Evolutionary conservation across 1,139 yeast species (phyloP).

Genomic region (Entelexis paramagnoliae): DNA sequence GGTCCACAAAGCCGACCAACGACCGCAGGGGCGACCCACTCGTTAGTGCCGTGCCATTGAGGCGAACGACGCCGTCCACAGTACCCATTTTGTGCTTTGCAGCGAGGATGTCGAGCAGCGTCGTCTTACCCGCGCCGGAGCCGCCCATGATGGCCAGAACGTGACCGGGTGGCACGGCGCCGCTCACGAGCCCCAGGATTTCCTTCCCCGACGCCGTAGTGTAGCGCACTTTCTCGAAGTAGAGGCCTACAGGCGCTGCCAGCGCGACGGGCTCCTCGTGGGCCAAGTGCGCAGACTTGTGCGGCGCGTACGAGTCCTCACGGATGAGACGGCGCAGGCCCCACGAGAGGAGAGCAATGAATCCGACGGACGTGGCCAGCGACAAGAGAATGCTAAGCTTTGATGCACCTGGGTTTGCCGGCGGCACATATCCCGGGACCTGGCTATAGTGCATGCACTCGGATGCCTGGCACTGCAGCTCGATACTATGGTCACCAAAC

Average conservation of each 20-base stretch:
- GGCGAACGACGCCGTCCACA: constrained; percentile 52
- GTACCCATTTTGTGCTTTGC: constrained; percentile 72
- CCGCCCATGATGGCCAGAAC: constrained; percentile 97
- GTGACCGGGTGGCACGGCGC: constrained; percentile 75
- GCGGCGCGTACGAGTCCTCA: not conserved
- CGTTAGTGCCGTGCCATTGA: constrained; percentile 48
- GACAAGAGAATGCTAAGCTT: constrained; percentile 44
- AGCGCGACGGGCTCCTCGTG: constrained; percentile 16
- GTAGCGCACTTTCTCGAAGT: constrained; percentile 66
- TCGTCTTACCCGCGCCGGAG: constrained; percentile 96
- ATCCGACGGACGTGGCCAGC: constrained; percentile 38
- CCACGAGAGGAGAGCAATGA: constrained; percentile 35
- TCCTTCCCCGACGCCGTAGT: constrained; percentile 41
- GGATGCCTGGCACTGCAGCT: constrained; percentile 68
- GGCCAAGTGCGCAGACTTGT: constrained; percentile 11
- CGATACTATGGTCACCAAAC: constrained; percentile 85
- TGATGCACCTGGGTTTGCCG: constrained; percentile 46
- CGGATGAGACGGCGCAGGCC: constrained; percentile 11
- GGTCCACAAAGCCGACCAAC: constrained; percentile 92
- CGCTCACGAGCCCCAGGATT: constrained; percentile 56
- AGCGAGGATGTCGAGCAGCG: constrained; percentile 80
- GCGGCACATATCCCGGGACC: constrained; percentile 76
- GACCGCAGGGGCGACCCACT: constrained; percentile 33
- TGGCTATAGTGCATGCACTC: constrained; percentile 90
- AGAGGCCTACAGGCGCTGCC: constrained; percentile 56